Evolutionary conservation across 768 basidiomycete species (phyloP).

Genomic region (Dictyophora rubrovolvata): DNA sequence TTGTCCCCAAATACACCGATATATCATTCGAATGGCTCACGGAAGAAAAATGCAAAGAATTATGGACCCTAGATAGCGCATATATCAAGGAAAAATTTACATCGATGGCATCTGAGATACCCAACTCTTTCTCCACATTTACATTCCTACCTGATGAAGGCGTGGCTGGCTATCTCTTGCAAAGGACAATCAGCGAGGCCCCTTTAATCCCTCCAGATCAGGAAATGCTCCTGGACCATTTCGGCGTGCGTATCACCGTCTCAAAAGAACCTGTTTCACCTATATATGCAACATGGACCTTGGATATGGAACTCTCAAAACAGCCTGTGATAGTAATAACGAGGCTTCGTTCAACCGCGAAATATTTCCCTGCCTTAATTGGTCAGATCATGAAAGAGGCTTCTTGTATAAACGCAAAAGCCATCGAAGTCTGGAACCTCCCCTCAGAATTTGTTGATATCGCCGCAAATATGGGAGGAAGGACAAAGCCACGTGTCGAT

Average conservation of each 20-base stretch:
- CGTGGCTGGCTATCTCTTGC: slow-evolving; percentile 30
- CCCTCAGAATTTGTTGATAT: slow-evolving; percentile 22
- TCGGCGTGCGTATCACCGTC: not conserved
- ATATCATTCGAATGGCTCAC: not conserved
- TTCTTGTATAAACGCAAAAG: slow-evolving; percentile 22
- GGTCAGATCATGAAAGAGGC: slow-evolving; percentile 26
- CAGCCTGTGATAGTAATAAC: slow-evolving; percentile 33
- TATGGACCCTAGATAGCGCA: slow-evolving; percentile 1
- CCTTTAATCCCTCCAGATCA: not conserved
- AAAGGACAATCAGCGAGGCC: not conserved
- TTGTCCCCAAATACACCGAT: not conserved
- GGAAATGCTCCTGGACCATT: not conserved
- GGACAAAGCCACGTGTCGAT: slow-evolving; percentile 24
- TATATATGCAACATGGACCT: slow-evolving; percentile 35
- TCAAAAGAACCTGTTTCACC: slow-evolving; percentile 3
- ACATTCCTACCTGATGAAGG: slow-evolving; percentile 35
- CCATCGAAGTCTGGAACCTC: slow-evolving; percentile 41
- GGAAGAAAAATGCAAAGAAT: slow-evolving; percentile 1
- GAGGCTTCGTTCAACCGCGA: slow-evolving; percentile 25
- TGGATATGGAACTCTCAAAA: slow-evolving; percentile 25
- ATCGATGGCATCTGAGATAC: not conserved
- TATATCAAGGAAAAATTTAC: slow-evolving; percentile 1
- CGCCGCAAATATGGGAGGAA: slow-evolving; percentile 23
- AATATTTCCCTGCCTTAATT: slow-evolving; percentile 27
- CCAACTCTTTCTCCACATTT: not conserved